These are phyloP conservation scores for Lactarius sp. DNA, from an alignment of 768 basidiomycete species.

Conservation along the genomic window DNA sequence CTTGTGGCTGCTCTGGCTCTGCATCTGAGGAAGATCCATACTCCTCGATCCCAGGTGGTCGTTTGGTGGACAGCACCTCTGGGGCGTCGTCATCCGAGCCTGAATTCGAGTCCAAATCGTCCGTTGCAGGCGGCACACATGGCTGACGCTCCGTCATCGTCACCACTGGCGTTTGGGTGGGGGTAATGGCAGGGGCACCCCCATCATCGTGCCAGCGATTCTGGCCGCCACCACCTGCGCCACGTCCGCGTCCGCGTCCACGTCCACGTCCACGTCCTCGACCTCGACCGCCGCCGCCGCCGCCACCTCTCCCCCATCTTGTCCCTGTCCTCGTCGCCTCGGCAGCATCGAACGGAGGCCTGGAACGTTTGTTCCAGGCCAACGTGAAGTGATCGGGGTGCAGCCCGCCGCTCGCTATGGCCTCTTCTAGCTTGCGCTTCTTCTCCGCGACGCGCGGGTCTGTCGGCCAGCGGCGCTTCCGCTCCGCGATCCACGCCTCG, in stretches of 20 bases:
- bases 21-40: conserved; percentile 16
- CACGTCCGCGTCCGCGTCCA: conserved; percentile 31
- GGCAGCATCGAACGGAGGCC: neutral
- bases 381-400: conserved; percentile 42
- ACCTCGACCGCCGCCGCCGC: conserved; percentile 1
- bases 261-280: conserved; percentile 30
- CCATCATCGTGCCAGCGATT: neutral
- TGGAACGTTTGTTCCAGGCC: conserved; percentile 40
- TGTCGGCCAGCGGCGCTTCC: conserved; percentile 83
- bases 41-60: conserved; percentile 21
- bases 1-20: neutral
- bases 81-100: conserved; percentile 41
- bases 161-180: neutral
- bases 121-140: conserved; percentile 13
- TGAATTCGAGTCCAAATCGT: neutral
- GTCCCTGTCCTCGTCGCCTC: conserved; percentile 15
- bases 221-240: conserved; percentile 30
- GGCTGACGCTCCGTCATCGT: neutral
- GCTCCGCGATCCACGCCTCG: conserved; percentile 82
- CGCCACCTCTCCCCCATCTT: conserved; percentile 19
- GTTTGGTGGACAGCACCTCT: conserved; percentile 56
- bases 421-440: conserved; percentile 72
- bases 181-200: neutral
- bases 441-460: conserved; percentile 68
- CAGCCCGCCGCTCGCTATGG: conserved; percentile 74